A percentile compares a stretch with the other conserved stretches of the same genome.
phyloP scores from a whole-genome alignment of 1,284 basidiomycete species.

The Leccinum laetum region DNA sequence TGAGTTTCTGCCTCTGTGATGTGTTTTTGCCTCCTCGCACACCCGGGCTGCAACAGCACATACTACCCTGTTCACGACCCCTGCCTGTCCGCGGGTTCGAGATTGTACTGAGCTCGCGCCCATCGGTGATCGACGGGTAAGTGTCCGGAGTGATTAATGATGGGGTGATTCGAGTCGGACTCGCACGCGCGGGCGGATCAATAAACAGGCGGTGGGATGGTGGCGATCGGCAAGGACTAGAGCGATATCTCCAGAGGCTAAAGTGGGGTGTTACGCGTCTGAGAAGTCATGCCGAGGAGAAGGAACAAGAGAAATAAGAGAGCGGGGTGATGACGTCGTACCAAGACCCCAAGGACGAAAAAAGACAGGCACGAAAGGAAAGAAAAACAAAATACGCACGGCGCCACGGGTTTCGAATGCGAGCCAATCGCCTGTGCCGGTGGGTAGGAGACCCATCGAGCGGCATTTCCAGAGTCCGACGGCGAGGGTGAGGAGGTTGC shows the following conservation, averaged over 20 bases:
- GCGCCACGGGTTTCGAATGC: slow-evolving; percentile 81
- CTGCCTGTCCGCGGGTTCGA: no score
- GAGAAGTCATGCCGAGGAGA: not conserved
- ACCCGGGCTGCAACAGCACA: no score
- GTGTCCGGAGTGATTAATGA: no score
- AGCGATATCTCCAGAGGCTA: not conserved
- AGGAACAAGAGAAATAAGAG: not conserved
- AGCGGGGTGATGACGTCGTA: not conserved
- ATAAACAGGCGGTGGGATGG: no score
- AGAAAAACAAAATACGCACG: slow-evolving; percentile 43
- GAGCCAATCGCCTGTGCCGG: slow-evolving; percentile 89
- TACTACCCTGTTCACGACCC: no score
- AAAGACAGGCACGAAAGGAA: not conserved
- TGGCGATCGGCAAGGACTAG: slow-evolving; percentile 2
- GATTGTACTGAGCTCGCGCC: no score
- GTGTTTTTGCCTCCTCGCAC: no score
- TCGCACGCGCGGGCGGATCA: no score
- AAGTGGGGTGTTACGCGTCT: not conserved
- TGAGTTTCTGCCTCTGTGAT: no score
- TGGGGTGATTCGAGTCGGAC: no score
- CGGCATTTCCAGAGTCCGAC: slow-evolving; percentile 91
- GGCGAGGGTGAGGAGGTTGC: slow-evolving; percentile 72
- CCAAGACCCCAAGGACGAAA: not conserved
- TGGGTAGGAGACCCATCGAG: slow-evolving; percentile 86
- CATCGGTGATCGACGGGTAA: no score